Conservation (phyloP, 805 yeast genomes). For the Lipomyces japonicus region DNA sequence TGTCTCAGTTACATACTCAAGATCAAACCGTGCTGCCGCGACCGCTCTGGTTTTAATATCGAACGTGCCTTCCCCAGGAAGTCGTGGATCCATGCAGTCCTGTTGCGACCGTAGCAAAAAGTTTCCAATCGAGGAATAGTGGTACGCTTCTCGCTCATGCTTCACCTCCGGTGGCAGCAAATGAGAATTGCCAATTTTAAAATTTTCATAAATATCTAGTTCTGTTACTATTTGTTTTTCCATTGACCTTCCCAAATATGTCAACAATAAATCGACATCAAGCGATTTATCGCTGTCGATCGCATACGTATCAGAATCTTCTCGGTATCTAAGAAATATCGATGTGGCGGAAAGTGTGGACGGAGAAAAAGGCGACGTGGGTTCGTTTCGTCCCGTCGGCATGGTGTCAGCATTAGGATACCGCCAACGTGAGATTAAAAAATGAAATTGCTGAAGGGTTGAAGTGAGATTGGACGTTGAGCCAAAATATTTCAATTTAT, state of each 20-base stretch:
- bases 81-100: slow-evolving; percentile 69
- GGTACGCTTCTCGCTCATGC: slow-evolving; percentile 46
- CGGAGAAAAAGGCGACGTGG: slow-evolving; percentile 37
- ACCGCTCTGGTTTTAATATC: slow-evolving; percentile 92
- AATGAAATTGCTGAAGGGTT: slow-evolving; percentile 69
- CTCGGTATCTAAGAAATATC: slow-evolving; percentile 51
- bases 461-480: slow-evolving; percentile 89
- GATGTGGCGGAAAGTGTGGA: slow-evolving; percentile 54
- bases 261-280: slow-evolving; percentile 63
- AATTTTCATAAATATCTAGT: slow-evolving; percentile 48
- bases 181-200: slow-evolving; percentile 33
- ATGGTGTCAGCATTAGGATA: slow-evolving; percentile 48
- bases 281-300: slow-evolving; percentile 67
- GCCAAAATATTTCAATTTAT: slow-evolving; percentile 50
- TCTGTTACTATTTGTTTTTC: slow-evolving; percentile 70
- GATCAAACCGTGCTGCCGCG: slow-evolving; percentile 76
- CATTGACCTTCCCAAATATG: slow-evolving; percentile 71
- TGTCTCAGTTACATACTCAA: slow-evolving; percentile 54
- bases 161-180: slow-evolving; percentile 14
- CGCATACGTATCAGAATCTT: slow-evolving; percentile 48
- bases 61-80: slow-evolving; percentile 90
- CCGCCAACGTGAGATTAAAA: slow-evolving; percentile 58
- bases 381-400: slow-evolving; percentile 42
- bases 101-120: slow-evolving; percentile 86
- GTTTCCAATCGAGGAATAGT: slow-evolving; percentile 64